Percentiles rank a stretch among this genome's conserved stretches.
Evolutionary conservation across 23 red algal species (phyloP).

Genomic region (Gracilariopsis chorda): DNA sequence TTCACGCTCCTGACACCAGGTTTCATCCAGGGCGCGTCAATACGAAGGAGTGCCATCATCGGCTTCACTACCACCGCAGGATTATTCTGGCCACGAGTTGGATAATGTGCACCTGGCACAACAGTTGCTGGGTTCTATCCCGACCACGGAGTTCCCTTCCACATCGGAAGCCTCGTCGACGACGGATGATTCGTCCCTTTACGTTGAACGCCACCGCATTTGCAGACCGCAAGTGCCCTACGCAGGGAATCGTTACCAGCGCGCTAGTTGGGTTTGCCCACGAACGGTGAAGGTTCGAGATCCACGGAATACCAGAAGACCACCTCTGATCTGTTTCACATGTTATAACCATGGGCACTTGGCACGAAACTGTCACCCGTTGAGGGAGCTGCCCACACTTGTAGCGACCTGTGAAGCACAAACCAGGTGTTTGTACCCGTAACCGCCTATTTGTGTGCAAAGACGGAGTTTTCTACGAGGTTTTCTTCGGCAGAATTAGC

Average conservation of each 20-base stretch:
- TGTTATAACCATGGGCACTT: too few relatives aligned
- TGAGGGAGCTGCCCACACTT: too few relatives aligned
- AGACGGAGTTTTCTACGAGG: too few relatives aligned
- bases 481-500: too few relatives aligned
- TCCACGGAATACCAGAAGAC: too few relatives aligned
- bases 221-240: not conserved
- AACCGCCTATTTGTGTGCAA: too few relatives aligned
- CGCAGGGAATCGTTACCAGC: not conserved
- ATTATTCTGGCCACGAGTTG: not conserved
- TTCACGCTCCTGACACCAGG: not conserved
- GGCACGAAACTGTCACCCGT: too few relatives aligned
- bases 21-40: not conserved
- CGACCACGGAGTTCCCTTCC: not conserved
- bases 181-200: not conserved
- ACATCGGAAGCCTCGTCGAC: not conserved
- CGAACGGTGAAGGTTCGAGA: too few relatives aligned
- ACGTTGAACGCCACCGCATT: not conserved
- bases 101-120: not conserved
- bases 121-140: not conserved
- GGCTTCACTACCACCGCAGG: too few relatives aligned
- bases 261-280: not conserved
- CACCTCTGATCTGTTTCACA: too few relatives aligned
- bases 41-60: not conserved
- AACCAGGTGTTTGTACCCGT: too few relatives aligned
- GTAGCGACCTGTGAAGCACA: too few relatives aligned